Evolutionary conservation across 202 grass and related monocot genomes (phyloP), one percentile per base, ranked within the genome.

Genomic region (Elaeis oleifera): DNA sequence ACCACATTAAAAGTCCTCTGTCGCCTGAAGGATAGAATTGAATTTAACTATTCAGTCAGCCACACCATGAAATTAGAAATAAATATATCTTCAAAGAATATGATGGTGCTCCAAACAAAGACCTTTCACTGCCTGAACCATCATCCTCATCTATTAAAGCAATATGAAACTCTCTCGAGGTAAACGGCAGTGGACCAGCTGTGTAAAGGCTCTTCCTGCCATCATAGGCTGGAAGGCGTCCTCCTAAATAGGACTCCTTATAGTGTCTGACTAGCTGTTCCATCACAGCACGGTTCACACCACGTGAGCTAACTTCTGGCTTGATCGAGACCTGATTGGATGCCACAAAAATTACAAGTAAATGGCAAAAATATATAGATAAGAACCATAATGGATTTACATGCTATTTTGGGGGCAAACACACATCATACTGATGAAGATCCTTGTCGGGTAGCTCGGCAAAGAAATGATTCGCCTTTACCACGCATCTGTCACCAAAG

Each of bases 401-500:
- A 44, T 11, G 36, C 13, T 44, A 13, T 44, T 13, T 44, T 44
- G 2, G 1, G 8, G 6, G 9, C 36, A 55, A 56, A 81, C 89
- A 27, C 58, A 95, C 89, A 72, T 89, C 84, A 73, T 89, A 89
- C 44, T 95, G 84, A 80, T 95, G 84, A 65, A 89, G 84, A 68
- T 95, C 89, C 71, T 85, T 85, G 62, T 85, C 53, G 4, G 81
- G 84, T 59, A 89, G 54, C 63, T 89, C 67, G 55, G 70, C 81
- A 63, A 95, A 76, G 79, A 95, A 95, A 78, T 95, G 85, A 54
- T 95, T 95, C 28, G 89, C 85, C 75, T 85, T 95, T 36, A 95
- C 81, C 51, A 89, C 51, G 67, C 89, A 95, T 66, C 55, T 88
- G 25, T 51, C 73, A 18, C 82, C 89, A 58, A 83, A 71, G 50